Conservation (phyloP, 2,329 filamentous ascomycete species). For the Colletotrichum sp. region DNA sequence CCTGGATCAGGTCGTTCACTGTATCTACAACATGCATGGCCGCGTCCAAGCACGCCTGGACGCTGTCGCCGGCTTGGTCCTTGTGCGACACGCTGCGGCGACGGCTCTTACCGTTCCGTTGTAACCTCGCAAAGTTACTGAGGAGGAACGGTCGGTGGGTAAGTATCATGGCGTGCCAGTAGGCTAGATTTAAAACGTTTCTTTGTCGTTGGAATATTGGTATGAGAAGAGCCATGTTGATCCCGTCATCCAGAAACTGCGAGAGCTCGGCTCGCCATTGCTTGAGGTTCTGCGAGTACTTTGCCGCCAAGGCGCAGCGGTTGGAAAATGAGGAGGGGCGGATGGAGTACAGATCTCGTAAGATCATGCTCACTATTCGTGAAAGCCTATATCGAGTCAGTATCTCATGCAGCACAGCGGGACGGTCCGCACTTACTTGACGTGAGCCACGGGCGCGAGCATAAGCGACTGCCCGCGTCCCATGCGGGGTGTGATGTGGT, state of each 20-base stretch:
- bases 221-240: conserved; percentile 35
- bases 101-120: conserved; percentile 17
- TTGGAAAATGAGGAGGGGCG: conserved; percentile 32
- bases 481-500: conserved; percentile 14
- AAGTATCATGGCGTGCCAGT: conserved; percentile 47
- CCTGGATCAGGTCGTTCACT: conserved; percentile 41
- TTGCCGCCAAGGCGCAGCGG: conserved; percentile 29
- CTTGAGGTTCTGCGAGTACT: conserved; percentile 33
- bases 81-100: background rate
- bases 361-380: conserved; percentile 38
- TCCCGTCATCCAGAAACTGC: conserved; percentile 42
- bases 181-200: conserved; percentile 45
- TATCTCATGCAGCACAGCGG: background rate
- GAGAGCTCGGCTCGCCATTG: conserved; percentile 39
- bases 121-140: conserved; percentile 35
- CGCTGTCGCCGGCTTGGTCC: conserved; percentile 22
- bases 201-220: conserved; percentile 46
- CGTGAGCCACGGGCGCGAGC: conserved; percentile 39
- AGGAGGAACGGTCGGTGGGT: conserved; percentile 42
- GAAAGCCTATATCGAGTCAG: conserved; percentile 28
- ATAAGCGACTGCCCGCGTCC: conserved; percentile 30
- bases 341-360: conserved; percentile 40
- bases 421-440: conserved; percentile 30
- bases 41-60: conserved; percentile 37
- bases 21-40: conserved; percentile 42